phyloP scores from a whole-genome alignment of 2,329 filamentous ascomycete species.

The Epichloe glyceriae region DNA sequence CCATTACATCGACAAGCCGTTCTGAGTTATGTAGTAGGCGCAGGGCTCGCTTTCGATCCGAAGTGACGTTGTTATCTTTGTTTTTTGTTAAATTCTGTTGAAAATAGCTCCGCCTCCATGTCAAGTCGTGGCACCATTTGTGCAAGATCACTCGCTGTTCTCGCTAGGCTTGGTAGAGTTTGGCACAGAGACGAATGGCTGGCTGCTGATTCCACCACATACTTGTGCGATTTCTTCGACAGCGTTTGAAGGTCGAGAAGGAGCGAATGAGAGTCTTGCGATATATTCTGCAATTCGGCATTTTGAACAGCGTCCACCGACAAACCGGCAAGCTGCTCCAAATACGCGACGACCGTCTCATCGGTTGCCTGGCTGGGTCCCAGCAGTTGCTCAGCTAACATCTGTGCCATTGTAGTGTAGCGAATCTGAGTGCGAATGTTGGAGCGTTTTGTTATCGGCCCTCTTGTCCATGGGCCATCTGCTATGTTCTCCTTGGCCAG shows the following conservation, averaged over 20 bases:
- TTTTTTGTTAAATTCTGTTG: conserved; percentile 67
- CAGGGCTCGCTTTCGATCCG: conserved; percentile 64
- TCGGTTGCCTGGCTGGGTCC: conserved; percentile 26
- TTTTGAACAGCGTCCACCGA: conserved; percentile 59
- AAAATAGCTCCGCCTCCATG: conserved; percentile 64
- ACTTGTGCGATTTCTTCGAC: conserved; percentile 77
- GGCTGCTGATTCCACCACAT: conserved; percentile 68
- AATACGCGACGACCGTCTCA: conserved; percentile 52
- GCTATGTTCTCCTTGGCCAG: neutral
- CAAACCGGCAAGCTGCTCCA: conserved; percentile 64
- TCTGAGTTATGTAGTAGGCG: conserved; percentile 79
- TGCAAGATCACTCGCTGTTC: conserved; percentile 53
- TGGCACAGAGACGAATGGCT: conserved; percentile 60
- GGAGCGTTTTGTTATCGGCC: neutral
- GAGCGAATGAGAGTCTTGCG: conserved; percentile 67
- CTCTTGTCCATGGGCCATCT: neutral
- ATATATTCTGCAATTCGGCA: conserved; percentile 66
- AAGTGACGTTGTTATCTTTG: conserved; percentile 55
- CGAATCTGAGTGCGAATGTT: neutral
- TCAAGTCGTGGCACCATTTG: conserved; percentile 69
- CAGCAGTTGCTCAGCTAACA: conserved; percentile 21
- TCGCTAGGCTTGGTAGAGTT: conserved; percentile 58
- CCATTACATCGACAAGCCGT: conserved; percentile 77
- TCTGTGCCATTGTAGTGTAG: conserved; percentile 21
- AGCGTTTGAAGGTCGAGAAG: conserved; percentile 75